Percentiles rank a stretch among this genome's conserved stretches.
phyloP scores from a whole-genome alignment of 2,329 filamentous ascomycete species.

The Aspergillus vadensis region DNA sequence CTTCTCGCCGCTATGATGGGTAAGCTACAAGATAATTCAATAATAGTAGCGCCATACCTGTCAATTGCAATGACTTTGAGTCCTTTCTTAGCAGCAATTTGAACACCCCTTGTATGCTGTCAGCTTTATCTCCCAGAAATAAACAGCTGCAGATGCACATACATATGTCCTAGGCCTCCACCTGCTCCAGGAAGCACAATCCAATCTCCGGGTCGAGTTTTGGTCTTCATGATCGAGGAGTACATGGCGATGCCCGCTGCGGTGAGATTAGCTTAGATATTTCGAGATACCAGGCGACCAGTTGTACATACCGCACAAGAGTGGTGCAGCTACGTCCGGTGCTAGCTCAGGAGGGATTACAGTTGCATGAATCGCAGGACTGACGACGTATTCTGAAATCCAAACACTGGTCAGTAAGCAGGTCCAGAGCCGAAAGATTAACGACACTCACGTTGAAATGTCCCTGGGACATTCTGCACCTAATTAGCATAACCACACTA shows the following conservation, averaged over 20 bases:
- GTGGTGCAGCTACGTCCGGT: conserved; percentile 38
- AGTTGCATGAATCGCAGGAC: conserved; percentile 39
- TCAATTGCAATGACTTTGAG: conserved; percentile 43
- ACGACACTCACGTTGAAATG: conserved; percentile 36
- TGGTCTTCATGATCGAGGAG: conserved; percentile 43
- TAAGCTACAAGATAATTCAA: not conserved
- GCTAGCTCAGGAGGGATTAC: conserved; percentile 36
- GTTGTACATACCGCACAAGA: conserved; percentile 38
- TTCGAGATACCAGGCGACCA: not conserved
- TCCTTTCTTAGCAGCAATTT: conserved; percentile 40
- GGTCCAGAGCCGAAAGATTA: no score
- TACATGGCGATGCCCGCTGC: conserved; percentile 44
- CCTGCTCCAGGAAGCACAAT: conserved; percentile 41
- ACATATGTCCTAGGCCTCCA: conserved; percentile 45
- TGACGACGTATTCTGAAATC: conserved; percentile 37
- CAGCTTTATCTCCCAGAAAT: not conserved
- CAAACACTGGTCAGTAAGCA: not conserved
- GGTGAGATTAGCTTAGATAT: not conserved
- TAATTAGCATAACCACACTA: conserved; percentile 2
- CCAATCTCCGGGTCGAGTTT: conserved; percentile 37
- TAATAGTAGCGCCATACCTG: conserved; percentile 24
- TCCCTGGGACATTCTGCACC: conserved; percentile 39
- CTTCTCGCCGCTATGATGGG: conserved; percentile 30
- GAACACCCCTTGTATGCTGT: conserved; percentile 34
- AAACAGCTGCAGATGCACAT: not conserved